These are phyloP conservation scores for Canna indica DNA, from an alignment of 176 grass and related monocot species.

Conservation along the genomic window DNA sequence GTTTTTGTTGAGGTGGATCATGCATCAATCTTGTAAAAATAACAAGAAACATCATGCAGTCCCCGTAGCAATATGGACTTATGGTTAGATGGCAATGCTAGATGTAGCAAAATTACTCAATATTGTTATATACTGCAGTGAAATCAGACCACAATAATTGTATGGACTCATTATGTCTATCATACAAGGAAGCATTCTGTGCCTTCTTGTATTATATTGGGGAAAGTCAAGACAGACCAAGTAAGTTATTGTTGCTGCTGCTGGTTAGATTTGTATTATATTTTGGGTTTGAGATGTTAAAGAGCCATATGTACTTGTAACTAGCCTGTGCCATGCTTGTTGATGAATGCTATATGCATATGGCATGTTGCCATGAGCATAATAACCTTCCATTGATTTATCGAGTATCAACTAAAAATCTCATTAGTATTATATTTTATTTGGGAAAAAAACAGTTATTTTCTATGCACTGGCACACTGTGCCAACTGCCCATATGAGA, in stretches of 20 bases:
- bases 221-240: background rate
- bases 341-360: background rate
- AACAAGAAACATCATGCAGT: too few relatives aligned
- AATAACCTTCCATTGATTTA: background rate
- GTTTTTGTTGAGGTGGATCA: too few relatives aligned
- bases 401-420: background rate
- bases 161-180: background rate
- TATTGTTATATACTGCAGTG: too few relatives aligned
- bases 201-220: background rate
- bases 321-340: background rate
- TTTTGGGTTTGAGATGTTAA: background rate
- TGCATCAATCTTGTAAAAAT: too few relatives aligned
- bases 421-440: too few relatives aligned
- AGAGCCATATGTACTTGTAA: background rate
- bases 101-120: too few relatives aligned
- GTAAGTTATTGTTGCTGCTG: background rate
- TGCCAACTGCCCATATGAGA: too few relatives aligned
- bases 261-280: background rate
- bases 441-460: too few relatives aligned
- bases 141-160: background rate
- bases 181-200: background rate
- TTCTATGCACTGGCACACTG: too few relatives aligned
- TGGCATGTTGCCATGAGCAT: background rate
- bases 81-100: too few relatives aligned
- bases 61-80: too few relatives aligned